Conservation (phyloP, 257 asterid species). For the Thymus mandschuricus region DNA sequence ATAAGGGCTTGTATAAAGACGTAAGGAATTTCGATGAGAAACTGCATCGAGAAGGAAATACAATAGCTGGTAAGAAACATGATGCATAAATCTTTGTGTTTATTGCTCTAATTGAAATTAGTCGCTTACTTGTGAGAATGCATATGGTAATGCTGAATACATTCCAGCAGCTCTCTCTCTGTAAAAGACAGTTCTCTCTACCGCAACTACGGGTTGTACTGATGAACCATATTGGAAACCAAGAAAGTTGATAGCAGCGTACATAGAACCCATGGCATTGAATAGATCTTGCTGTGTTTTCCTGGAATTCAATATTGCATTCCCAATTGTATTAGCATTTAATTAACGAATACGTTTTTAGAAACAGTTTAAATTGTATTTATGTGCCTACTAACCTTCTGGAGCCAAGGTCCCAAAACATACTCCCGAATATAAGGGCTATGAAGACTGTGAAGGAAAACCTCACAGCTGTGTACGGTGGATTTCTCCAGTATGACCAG, state of each 20-base stretch:
- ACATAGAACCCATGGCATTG: constrained; percentile 42
- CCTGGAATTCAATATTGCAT: constrained; percentile 15
- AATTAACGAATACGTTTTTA: background rate
- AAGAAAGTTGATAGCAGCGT: constrained; percentile 37
- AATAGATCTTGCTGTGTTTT: constrained; percentile 26
- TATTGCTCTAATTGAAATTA: background rate
- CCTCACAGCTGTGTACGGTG: constrained; percentile 78
- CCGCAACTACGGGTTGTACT: constrained; percentile 46
- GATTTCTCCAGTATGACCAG: constrained; percentile 88
- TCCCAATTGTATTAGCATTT: background rate
- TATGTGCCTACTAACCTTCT: constrained; percentile 48
- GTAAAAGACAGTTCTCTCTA: constrained; percentile 45
- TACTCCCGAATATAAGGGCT: constrained; percentile 73
- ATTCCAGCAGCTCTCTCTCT: constrained; percentile 44
- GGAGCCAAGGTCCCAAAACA: constrained; percentile 84
- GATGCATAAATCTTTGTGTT: background rate
- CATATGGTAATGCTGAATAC: constrained; percentile 43
- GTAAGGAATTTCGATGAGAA: constrained; percentile 34
- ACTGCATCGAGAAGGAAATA: constrained; percentile 14
- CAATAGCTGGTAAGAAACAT: background rate
- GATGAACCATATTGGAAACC: constrained; percentile 40
- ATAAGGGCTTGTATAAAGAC: constrained; percentile 34
- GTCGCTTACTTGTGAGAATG: constrained; percentile 41
- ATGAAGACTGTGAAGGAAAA: constrained; percentile 67
- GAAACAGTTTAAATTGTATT: background rate